Conservation (phyloP, 768 basidiomycete species). For the Lyophyllum atratum region DNA sequence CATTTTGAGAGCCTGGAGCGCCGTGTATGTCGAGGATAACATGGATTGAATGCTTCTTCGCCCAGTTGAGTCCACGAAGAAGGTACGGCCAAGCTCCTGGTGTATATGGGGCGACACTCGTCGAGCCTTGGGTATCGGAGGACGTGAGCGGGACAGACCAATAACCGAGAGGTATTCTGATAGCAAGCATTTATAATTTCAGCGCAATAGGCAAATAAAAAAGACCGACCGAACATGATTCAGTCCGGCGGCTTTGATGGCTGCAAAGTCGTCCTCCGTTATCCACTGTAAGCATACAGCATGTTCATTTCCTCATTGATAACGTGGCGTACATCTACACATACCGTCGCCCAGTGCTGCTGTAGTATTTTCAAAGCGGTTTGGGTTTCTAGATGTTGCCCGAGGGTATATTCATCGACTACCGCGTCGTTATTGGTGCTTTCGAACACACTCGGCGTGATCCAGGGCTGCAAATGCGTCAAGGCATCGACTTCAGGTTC, state of each 20-base stretch:
- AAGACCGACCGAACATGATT: conserved; percentile 64
- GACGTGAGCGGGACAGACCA: conserved; percentile 76
- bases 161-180: conserved; percentile 71
- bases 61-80: conserved; percentile 64
- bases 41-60: conserved; percentile 58
- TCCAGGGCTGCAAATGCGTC: conserved; percentile 59
- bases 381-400: conserved; percentile 47
- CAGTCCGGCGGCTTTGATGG: conserved; percentile 65
- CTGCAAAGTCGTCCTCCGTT: conserved; percentile 68
- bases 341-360: conserved; percentile 58
- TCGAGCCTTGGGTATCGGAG: conserved; percentile 47
- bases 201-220: background rate
- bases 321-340: conserved; percentile 10
- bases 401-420: conserved; percentile 65
- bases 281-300: conserved; percentile 50
- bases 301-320: background rate
- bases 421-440: conserved; percentile 56
- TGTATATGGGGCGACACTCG: conserved; percentile 52
- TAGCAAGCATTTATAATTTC: background rate
- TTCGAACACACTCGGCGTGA: conserved; percentile 74
- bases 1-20: conserved; percentile 65
- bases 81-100: conserved; percentile 73
- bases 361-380: conserved; percentile 44
- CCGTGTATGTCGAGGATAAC: conserved; percentile 81
- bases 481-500: background rate